Base-by-base conservation (phyloP, 2,329 filamentous ascomycete genomes). In the Penicillium sp. region DNA sequence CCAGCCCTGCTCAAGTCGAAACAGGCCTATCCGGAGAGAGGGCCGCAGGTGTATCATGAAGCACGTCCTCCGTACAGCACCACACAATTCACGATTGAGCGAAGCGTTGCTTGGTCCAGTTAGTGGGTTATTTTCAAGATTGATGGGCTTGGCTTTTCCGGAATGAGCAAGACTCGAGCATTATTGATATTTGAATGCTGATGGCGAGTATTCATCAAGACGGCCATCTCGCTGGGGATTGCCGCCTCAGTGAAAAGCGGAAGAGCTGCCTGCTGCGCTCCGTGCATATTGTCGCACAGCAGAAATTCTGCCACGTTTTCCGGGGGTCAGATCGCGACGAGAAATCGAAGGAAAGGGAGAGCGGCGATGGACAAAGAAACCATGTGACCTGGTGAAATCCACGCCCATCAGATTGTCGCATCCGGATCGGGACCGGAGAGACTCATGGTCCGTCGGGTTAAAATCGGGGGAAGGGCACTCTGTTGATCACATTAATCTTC, bases 261-360 rank as follows among this genome's bases (percentile, higher is more conserved):
- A 38, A 9, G 52, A 38, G 35, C 35, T 41, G 35, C 15, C 35
- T 41, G 35, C 35, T 41, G 35, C 35, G 53, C 47, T 61, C 53
- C 59, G 53, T 61, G 54, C 48, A 52, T 51, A 21, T n/a, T 35
- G 59, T 61, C 8, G 21, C 44, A 61, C 58, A 61, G 49, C 53
- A 41, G 51, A 3, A 8, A 15, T 31, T 41, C 50, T 62, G 55
- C 60, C 60, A 62, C 60, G 60, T 62, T 62, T 62, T 62, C 55
- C n/a, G 60, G 55, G 60, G 55, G 60, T 52, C 38, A 54, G 46
- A 53, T 21, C 23, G 44, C 49, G 49, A 52, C 38, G 19, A 23
- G 31, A 23, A 35, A 53, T 53, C 35, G 31, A 59, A 13, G 31
- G 45, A 54, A 48, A 47, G 50, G 29, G 57, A 51, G 17, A 15